Base-by-base conservation (phyloP, 495 filamentous ascomycete species). In the Aspergillus cristatus region DNA sequence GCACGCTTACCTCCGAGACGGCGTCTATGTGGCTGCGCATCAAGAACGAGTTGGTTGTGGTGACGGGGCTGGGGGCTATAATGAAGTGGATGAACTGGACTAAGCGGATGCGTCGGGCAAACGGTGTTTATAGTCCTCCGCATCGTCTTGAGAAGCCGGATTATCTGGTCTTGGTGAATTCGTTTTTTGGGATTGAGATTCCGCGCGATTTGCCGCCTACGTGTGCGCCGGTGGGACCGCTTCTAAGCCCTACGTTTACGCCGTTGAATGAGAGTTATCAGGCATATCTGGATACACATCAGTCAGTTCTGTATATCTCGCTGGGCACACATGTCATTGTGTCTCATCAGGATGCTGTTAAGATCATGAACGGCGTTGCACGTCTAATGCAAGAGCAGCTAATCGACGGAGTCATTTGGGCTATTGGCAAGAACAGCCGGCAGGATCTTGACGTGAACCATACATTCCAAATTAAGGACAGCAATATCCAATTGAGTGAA, bases 391-490 rank as follows among this genome's bases (percentile, higher is more conserved):
- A 51, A 3, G 47, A 49, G 4, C 41, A 47, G 1, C 25, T 56
- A 10, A 46, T 66, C 12, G 60, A 66, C 31, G 62, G 62, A 2
- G 50, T 63, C 7, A 58, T 66, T 33, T 66, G 62, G 60, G 42
- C 58, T 10, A 45, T 52, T 10, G 37, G 35, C 5, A 32, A 55
- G 15, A 50, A 31, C 3, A 43, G 41, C 15, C 42, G 50, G 1
- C 34, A 49, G 7, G 37, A 50, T 13, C 40, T 54, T 16, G 40
- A 49, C 28, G 40, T 38, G 25, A 16, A 51, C 13, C 22, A 35
- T 12, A 43, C 30, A 3, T 28, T 40, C 18, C 35, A 20, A 31
- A 18, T 12, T 11, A 14, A 37, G 20, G 6, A 14, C 11, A 24
- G 18, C 33, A 6, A 13, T 38, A 30, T 42, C 28, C 6, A 30